phyloP scores from a whole-genome alignment of 768 basidiomycete species.

The Mycena polygramma region DNA sequence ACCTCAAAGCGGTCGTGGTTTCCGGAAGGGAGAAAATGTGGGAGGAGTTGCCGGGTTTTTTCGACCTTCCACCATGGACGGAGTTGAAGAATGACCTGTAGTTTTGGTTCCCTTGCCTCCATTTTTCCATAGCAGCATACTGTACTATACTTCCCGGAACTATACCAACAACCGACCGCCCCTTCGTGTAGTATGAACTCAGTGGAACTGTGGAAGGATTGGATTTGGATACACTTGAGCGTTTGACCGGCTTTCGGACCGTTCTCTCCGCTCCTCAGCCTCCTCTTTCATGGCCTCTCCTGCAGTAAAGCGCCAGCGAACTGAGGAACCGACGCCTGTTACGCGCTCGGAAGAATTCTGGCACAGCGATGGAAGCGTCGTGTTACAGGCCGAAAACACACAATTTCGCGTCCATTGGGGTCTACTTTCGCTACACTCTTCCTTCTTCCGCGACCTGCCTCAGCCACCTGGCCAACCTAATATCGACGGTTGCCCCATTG shows the following conservation, averaged over 20 bases:
- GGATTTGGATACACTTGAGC: too few species aligned
- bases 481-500: slow-evolving; percentile 22
- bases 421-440: slow-evolving; percentile 13
- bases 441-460: slow-evolving; percentile 24
- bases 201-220: too few species aligned
- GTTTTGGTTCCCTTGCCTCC: too few species aligned
- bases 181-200: too few species aligned
- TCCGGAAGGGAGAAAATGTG: not conserved
- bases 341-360: slow-evolving; percentile 11
- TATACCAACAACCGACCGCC: too few species aligned
- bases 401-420: slow-evolving; percentile 31
- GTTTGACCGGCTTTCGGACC: too few species aligned
- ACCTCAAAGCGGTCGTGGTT: not conserved
- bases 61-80: slow-evolving; percentile 7
- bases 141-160: too few species aligned
- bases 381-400: slow-evolving; percentile 1
- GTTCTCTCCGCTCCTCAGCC: not conserved
- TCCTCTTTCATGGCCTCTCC: not conserved
- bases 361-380: slow-evolving; percentile 29
- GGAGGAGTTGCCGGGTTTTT: not conserved
- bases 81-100: slow-evolving; percentile 6
- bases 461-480: slow-evolving; percentile 8
- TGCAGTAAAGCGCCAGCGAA: not conserved
- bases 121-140: too few species aligned
- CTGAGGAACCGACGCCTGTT: not conserved